Evolutionary conservation across 2,329 filamentous ascomycete genomes (phyloP).

Genomic region (Microsporum canis): DNA sequence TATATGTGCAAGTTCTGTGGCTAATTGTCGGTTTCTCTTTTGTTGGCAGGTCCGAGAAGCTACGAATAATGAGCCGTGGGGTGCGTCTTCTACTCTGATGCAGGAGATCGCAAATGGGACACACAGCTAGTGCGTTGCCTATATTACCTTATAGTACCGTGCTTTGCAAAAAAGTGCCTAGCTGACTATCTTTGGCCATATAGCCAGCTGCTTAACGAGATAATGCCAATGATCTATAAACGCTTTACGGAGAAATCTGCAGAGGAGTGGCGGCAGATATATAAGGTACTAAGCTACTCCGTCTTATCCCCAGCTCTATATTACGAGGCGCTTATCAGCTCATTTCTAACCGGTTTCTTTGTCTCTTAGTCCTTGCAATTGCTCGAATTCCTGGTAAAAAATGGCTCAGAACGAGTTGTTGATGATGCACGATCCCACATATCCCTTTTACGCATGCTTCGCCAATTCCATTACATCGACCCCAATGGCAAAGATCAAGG

Average conservation of each 20-base stretch:
- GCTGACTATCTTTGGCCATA: background rate
- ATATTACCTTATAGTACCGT: constrained; percentile 3
- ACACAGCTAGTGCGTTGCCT: constrained; percentile 75
- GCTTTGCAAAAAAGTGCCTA: constrained; percentile 7
- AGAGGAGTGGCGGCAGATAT: constrained; percentile 98
- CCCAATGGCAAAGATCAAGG: constrained; percentile 96
- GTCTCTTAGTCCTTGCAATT: constrained; percentile 59
- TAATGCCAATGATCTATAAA: constrained; percentile 99
- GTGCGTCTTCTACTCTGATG: constrained; percentile 71
- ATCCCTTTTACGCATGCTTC: constrained; percentile 92
- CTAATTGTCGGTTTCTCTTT: background rate
- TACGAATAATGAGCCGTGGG: constrained; percentile 98
- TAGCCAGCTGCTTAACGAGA: constrained; percentile 93
- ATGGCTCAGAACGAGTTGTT: constrained; percentile 92
- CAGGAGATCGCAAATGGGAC: constrained; percentile 97
- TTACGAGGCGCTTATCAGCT: background rate
- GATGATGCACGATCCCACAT: constrained; percentile 94
- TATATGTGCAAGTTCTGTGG: background rate
- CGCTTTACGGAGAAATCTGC: constrained; percentile 97
- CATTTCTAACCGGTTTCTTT: background rate
- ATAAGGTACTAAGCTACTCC: constrained; percentile 55
- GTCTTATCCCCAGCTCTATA: background rate
- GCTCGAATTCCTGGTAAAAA: constrained; percentile 70
- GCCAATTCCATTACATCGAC: constrained; percentile 95
- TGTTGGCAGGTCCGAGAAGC: constrained; percentile 72